Conservation (phyloP, 2,329 filamentous ascomycete genomes). For the Fusarium buharicum region DNA sequence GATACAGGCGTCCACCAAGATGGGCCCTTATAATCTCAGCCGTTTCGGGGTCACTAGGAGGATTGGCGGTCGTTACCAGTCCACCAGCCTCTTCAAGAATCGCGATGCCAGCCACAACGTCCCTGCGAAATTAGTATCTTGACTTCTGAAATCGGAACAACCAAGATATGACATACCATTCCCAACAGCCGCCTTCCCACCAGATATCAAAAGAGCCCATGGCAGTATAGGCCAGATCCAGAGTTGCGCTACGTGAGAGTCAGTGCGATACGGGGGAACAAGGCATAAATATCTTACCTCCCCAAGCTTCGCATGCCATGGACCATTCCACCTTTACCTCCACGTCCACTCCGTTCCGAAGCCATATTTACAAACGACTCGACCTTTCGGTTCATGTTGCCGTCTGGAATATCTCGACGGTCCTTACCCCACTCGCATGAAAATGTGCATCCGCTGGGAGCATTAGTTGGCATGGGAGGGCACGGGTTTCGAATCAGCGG, state of each 20-base stretch:
- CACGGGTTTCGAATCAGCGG: constrained; percentile 72
- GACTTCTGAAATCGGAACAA: neutral
- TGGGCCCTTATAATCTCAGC: constrained; percentile 68
- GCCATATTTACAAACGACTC: constrained; percentile 82
- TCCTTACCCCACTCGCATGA: constrained; percentile 86
- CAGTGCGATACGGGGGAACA: neutral
- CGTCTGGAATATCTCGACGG: constrained; percentile 70
- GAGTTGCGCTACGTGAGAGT: constrained; percentile 66
- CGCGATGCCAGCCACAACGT: constrained; percentile 79
- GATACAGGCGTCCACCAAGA: constrained; percentile 75
- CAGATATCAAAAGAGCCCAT: constrained; percentile 82
- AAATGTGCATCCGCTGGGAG: constrained; percentile 76
- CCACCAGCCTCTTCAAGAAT: constrained; percentile 79
- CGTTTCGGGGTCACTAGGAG: constrained; percentile 66
- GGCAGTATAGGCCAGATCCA: constrained; percentile 79
- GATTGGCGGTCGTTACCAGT: constrained; percentile 77
- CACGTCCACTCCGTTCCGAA: constrained; percentile 68
- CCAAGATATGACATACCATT: constrained; percentile 64
- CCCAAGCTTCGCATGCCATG: constrained; percentile 79
- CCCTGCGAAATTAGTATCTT: constrained; percentile 56
- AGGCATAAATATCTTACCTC: constrained; percentile 48
- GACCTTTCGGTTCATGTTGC: constrained; percentile 77
- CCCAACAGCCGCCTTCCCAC: constrained; percentile 87
- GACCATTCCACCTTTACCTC: constrained; percentile 79
- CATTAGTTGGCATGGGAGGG: constrained; percentile 69